Conservation (phyloP, 768 basidiomycete genomes). For the Melanogaster broomeanus region DNA sequence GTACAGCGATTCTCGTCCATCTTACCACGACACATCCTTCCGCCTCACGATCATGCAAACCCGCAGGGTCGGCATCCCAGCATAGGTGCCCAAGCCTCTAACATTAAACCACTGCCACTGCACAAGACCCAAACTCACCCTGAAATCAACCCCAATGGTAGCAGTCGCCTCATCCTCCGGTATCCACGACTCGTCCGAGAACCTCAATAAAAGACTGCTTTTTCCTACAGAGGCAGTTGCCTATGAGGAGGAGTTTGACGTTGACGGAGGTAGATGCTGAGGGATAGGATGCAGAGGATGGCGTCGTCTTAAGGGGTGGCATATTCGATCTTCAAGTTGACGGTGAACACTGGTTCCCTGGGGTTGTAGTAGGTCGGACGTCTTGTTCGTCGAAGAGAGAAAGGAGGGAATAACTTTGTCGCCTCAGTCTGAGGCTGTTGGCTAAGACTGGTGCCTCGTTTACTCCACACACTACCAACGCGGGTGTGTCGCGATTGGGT, state of each 20-base stretch:
- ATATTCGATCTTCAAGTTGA: conserved; percentile 10
- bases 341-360: too few relatives aligned
- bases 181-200: conserved; percentile 95
- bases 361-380: neutral
- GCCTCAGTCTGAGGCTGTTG: neutral
- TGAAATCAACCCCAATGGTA: conserved; percentile 84
- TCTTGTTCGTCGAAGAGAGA: neutral
- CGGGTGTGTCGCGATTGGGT: conserved; percentile 24
- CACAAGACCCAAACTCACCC: conserved; percentile 50
- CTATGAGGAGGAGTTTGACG: conserved; percentile 82
- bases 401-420: neutral
- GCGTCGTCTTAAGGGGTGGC: conserved; percentile 22
- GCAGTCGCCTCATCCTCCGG: conserved; percentile 88
- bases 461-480: conserved; percentile 12
- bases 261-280: conserved; percentile 47
- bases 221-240: conserved; percentile 92
- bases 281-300: conserved; percentile 26
- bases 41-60: neutral
- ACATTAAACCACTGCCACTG: neutral
- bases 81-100: neutral
- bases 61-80: neutral
- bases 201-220: conserved; percentile 88
- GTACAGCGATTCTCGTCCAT: too few relatives aligned
- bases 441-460: conserved; percentile 19
- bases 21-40: too few relatives aligned